phyloP scores from a whole-genome alignment of 73 alveolate species.

The Stentor coeruleus region DNA sequence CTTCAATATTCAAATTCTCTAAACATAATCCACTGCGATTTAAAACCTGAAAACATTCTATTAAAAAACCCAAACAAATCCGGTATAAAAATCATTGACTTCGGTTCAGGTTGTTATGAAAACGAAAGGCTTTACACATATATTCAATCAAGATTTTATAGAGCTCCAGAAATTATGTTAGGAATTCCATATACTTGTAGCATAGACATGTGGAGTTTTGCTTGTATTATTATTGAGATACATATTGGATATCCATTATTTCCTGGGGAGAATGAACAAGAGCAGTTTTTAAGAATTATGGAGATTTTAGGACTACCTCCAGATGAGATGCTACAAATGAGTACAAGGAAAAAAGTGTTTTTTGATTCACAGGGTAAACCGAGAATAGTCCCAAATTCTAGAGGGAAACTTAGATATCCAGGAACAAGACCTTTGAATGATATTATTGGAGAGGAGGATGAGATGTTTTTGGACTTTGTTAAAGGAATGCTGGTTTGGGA shows the following conservation, averaged over 20 bases:
- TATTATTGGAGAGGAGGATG: constrained; percentile 40
- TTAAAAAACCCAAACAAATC: constrained; percentile 54
- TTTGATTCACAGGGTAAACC: constrained; percentile 47
- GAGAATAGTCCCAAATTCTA: constrained; percentile 32
- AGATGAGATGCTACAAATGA: constrained; percentile 31
- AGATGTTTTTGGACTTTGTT: constrained; percentile 42
- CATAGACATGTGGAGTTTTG: constrained; percentile 84
- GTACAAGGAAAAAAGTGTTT: constrained; percentile 40
- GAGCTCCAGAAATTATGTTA: constrained; percentile 82
- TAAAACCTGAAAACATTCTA: constrained; percentile 87
- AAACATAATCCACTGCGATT: constrained; percentile 81
- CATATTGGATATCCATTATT: constrained; percentile 66
- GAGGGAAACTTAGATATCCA: constrained; percentile 41
- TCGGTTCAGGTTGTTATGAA: constrained; percentile 80
- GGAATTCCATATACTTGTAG: constrained; percentile 76
- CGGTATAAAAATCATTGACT: constrained; percentile 78
- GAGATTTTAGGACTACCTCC: constrained; percentile 63
- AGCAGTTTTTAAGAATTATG: constrained; percentile 55
- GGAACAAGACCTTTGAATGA: constrained; percentile 19
- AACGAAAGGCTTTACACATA: constrained; percentile 60
- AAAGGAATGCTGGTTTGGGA: constrained; percentile 30
- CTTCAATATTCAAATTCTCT: constrained; percentile 58
- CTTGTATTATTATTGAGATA: constrained; percentile 74
- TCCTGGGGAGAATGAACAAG: constrained; percentile 68
- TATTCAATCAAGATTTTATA: constrained; percentile 71